A percentile compares a stretch with the other conserved stretches of the same genome.
phyloP scores from a whole-genome alignment of 1,284 basidiomycete species.

The Cystobasidium pallidum region DNA sequence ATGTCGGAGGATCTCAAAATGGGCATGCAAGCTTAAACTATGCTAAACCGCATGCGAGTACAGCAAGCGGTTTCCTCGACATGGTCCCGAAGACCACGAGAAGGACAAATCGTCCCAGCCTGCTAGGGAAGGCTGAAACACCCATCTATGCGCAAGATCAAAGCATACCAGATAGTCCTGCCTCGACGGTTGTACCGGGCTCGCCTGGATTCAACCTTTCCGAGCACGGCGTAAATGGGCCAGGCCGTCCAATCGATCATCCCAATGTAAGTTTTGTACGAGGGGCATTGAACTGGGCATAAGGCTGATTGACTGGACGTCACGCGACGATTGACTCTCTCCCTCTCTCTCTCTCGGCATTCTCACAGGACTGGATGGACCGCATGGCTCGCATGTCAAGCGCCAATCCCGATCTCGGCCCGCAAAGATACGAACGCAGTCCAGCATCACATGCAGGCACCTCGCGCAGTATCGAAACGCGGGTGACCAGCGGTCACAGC shows the following conservation, averaged over 20 bases:
- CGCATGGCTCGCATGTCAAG: constrained; percentile 23
- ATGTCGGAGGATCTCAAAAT: neutral
- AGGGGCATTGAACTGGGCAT: neutral
- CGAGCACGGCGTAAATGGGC: constrained; percentile 27
- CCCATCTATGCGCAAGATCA: neutral
- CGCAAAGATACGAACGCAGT: constrained; percentile 7
- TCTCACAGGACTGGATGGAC: constrained; percentile 25
- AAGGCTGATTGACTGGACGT: too few relatives aligned
- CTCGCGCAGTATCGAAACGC: constrained; percentile 26
- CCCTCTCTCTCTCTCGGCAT: too few relatives aligned
- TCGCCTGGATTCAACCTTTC: constrained; percentile 36
- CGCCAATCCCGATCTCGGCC: neutral
- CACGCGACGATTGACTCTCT: too few relatives aligned
- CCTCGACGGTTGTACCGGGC: constrained; percentile 4
- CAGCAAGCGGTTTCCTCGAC: constrained; percentile 21
- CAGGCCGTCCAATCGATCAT: constrained; percentile 18
- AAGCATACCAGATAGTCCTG: constrained; percentile 20
- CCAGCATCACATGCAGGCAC: constrained; percentile 22
- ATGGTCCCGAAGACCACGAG: constrained; percentile 31
- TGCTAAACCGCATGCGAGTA: neutral
- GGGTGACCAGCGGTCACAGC: constrained; percentile 38
- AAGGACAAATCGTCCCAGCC: constrained; percentile 13
- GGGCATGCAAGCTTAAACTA: constrained; percentile 1
- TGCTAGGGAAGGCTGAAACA: neutral
- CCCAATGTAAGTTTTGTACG: constrained; percentile 8